A percentile compares a stretch with the other conserved stretches of the same genome.
Evolutionary conservation across 306 rosid species (phyloP).

Genomic region (Dalbergia cultrata): DNA sequence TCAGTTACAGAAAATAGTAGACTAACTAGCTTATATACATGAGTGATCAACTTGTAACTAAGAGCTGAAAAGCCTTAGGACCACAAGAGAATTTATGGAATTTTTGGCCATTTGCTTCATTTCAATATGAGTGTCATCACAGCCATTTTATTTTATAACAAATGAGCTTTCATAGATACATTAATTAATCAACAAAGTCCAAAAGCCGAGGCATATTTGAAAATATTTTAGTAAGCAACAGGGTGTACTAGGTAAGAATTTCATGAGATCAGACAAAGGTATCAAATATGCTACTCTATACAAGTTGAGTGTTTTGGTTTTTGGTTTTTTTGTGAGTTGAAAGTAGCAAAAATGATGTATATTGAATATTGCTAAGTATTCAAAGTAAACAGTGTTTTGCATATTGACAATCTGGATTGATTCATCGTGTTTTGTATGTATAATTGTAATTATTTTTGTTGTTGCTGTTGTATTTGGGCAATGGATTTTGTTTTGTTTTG

Average conservation of each 20-base stretch:
- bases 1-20: too few species aligned
- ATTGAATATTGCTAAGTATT: not conserved
- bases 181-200: constrained; percentile 24
- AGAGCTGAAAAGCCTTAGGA: too few species aligned
- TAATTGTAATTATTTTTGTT: too few species aligned
- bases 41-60: too few species aligned
- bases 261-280: constrained; percentile 20
- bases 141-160: not conserved
- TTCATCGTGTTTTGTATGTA: not conserved
- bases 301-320: constrained; percentile 36
- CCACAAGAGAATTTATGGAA: too few species aligned
- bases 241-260: constrained; percentile 1
- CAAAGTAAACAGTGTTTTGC: constrained; percentile 5
- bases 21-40: too few species aligned
- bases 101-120: too few species aligned
- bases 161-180: not conserved
- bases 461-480: not conserved
- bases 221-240: constrained; percentile 8
- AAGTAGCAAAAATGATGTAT: constrained; percentile 22
- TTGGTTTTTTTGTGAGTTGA: constrained; percentile 34
- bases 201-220: constrained; percentile 7
- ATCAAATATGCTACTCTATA: constrained; percentile 24
- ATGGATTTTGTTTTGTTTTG: not conserved
- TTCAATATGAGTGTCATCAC: not conserved
- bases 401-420: not conserved